Percentiles rank a stretch among this genome's conserved stretches.
phyloP scores from a whole-genome alignment of 2,329 filamentous ascomycete genomes.

The Trichoderma sp. region DNA sequence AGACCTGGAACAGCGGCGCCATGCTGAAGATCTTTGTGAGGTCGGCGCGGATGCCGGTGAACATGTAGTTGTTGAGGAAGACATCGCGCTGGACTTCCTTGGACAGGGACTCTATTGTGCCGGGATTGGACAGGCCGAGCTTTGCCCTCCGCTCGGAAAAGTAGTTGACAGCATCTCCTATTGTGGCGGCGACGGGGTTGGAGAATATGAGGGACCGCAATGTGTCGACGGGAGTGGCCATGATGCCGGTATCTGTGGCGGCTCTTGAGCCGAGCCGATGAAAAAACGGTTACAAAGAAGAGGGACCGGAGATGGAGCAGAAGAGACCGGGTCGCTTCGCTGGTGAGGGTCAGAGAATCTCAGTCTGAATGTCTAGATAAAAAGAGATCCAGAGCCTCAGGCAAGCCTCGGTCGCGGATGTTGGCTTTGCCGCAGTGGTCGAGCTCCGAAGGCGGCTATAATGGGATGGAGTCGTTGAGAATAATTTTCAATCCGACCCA shows the following conservation, averaged over 20 bases:
- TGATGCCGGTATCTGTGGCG: slow-evolving; percentile 38
- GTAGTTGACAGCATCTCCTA: slow-evolving; percentile 76
- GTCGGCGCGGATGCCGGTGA: slow-evolving; percentile 93
- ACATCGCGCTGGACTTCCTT: slow-evolving; percentile 96
- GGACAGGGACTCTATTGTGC: slow-evolving; percentile 84
- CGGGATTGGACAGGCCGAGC: slow-evolving; percentile 88
- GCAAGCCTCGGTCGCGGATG: slow-evolving; percentile 15
- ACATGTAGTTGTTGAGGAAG: slow-evolving; percentile 94
- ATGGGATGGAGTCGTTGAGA: slow-evolving; percentile 28
- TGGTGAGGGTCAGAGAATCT: not conserved
- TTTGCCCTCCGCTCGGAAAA: slow-evolving; percentile 86
- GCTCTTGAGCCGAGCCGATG: slow-evolving; percentile 24
- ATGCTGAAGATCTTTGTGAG: slow-evolving; percentile 96
- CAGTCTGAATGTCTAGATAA: not conserved
- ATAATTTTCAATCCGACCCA: slow-evolving; percentile 29
- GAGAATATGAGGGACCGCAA: slow-evolving; percentile 64
- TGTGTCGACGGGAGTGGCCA: slow-evolving; percentile 57
- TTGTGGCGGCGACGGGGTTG: slow-evolving; percentile 69
- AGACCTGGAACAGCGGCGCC: slow-evolving; percentile 92
- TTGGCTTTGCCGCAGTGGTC: slow-evolving; percentile 21
- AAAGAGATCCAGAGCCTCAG: not conserved
- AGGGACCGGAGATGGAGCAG: not conserved
- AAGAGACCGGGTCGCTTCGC: slow-evolving; percentile 4
- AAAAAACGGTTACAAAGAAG: slow-evolving; percentile 1
- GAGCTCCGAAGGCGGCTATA: slow-evolving; percentile 24